phyloP scores from a whole-genome alignment of 129 eudicot genomes.

The Saposhnikovia divaricata region DNA sequence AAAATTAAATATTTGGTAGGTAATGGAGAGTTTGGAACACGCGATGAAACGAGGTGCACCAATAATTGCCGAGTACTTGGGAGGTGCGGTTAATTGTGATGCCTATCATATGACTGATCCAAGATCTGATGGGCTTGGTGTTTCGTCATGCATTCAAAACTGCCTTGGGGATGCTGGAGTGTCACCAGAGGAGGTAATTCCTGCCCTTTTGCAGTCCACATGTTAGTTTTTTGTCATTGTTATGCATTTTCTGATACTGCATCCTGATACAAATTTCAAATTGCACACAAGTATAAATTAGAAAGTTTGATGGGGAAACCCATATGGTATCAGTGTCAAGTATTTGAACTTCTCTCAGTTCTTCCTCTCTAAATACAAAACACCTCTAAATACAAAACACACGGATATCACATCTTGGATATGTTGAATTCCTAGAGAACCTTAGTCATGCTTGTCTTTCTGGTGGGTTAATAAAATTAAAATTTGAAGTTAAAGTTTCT shows the following conservation, averaged over 20 bases:
- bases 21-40: constrained; percentile 98
- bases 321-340: background rate
- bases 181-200: constrained; percentile 83
- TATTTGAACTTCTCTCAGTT: background rate
- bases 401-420: background rate
- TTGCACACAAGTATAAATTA: background rate
- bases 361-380: background rate
- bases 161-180: constrained; percentile 86
- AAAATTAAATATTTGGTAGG: constrained; percentile 32
- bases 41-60: constrained; percentile 98
- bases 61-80: constrained; percentile 88
- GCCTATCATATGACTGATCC: constrained; percentile 99
- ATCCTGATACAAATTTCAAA: background rate
- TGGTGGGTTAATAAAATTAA: background rate
- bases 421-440: background rate
- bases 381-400: background rate
- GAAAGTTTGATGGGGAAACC: background rate
- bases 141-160: constrained; percentile 78
- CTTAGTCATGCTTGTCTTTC: background rate
- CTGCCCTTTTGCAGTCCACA: background rate
- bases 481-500: background rate
- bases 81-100: constrained; percentile 96
- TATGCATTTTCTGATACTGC: background rate
- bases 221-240: background rate
- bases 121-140: constrained; percentile 96